These are phyloP conservation scores for Emmonsia crescens DNA, from an alignment of 2,329 filamentous ascomycete genomes.

Conservation along the genomic window DNA sequence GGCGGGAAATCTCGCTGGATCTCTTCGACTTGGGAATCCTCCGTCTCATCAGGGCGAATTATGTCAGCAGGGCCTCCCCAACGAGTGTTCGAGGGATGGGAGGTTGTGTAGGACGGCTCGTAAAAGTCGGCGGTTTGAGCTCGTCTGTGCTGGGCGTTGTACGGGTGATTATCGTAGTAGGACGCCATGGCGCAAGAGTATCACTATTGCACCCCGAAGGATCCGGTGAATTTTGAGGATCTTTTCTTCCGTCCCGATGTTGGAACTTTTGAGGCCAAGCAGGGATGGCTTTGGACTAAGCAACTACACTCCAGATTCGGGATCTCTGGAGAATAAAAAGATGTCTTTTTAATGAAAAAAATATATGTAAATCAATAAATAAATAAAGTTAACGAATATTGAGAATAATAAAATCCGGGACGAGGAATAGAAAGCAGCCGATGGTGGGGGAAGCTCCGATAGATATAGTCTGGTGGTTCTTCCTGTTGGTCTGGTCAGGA, in stretches of 20 bases:
- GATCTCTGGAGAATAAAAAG: neutral
- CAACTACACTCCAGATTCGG: neutral
- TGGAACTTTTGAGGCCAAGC: neutral
- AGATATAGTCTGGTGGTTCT: neutral
- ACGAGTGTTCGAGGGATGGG: slow-evolving; percentile 12
- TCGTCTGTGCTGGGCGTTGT: slow-evolving; percentile 16
- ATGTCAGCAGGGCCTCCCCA: slow-evolving; percentile 12
- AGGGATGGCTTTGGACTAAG: neutral
- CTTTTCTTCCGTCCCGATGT: neutral
- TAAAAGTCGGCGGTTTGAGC: slow-evolving; percentile 10
- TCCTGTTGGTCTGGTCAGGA: neutral
- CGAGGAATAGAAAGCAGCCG: neutral
- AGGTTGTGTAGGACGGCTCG: slow-evolving; percentile 21
- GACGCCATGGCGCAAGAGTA: slow-evolving; percentile 2
- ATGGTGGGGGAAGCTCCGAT: neutral
- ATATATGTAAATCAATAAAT: neutral
- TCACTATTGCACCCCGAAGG: neutral
- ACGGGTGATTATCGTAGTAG: slow-evolving; percentile 28
- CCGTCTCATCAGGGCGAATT: slow-evolving; percentile 52
- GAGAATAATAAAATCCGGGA: neutral
- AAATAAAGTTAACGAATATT: neutral
- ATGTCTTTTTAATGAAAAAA: neutral
- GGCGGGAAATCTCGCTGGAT: slow-evolving; percentile 76
- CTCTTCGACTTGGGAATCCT: slow-evolving; percentile 61
- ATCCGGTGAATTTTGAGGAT: neutral